A percentile compares a stretch with the other conserved stretches of the same genome.
Evolutionary conservation across 1,139 yeast species (phyloP).

Genomic region (Debaryomyces sp.): DNA sequence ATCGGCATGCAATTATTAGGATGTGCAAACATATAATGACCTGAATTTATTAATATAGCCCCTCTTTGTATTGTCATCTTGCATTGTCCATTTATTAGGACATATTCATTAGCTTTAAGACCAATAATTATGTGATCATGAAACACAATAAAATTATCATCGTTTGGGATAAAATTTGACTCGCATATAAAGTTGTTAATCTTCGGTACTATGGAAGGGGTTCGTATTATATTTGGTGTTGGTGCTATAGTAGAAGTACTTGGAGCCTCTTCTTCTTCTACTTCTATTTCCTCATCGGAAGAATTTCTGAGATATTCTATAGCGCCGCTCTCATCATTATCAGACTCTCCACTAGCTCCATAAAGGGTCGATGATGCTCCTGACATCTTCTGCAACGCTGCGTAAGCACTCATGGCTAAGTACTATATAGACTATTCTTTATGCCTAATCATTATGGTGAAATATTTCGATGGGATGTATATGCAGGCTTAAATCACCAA

Average conservation of each 20-base stretch:
- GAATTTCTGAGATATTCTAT: slow-evolving; percentile 27
- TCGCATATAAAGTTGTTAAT: slow-evolving; percentile 12
- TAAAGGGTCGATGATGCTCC: slow-evolving; percentile 14
- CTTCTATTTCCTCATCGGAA: slow-evolving; percentile 26
- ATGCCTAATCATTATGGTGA: background rate
- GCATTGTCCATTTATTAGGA: slow-evolving; percentile 64
- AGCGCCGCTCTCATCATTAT: slow-evolving; percentile 18
- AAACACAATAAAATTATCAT: slow-evolving; percentile 37
- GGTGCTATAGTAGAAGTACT: background rate
- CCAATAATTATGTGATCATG: slow-evolving; percentile 41
- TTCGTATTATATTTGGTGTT: slow-evolving; percentile 6
- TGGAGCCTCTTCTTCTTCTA: slow-evolving; percentile 13
- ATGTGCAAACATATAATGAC: slow-evolving; percentile 43
- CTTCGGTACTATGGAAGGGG: slow-evolving; percentile 7
- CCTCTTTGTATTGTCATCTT: slow-evolving; percentile 59
- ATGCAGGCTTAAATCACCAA: background rate
- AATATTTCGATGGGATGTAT: slow-evolving; percentile 1
- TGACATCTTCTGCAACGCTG: slow-evolving; percentile 40
- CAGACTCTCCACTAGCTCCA: slow-evolving; percentile 16
- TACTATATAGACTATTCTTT: background rate
- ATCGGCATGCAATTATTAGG: slow-evolving; percentile 28
- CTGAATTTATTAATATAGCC: slow-evolving; percentile 55
- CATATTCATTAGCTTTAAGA: slow-evolving; percentile 45
- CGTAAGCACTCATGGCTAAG: slow-evolving; percentile 51
- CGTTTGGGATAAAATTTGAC: slow-evolving; percentile 36